phyloP scores from a whole-genome alignment of 2,329 filamentous ascomycete species.

The Ceratocystiopsis brevicomis region DNA sequence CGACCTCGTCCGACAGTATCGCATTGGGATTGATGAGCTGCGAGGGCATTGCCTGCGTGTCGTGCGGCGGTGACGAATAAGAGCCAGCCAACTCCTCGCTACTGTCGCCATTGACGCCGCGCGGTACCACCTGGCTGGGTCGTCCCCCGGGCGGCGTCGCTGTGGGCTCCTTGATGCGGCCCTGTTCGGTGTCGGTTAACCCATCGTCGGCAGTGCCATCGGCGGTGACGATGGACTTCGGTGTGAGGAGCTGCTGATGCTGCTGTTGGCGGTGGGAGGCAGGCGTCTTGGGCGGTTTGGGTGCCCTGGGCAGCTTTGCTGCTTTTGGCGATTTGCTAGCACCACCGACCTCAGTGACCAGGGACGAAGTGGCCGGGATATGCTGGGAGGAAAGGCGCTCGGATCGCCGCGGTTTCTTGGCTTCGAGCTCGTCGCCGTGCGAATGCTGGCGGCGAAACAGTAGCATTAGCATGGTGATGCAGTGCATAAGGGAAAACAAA shows the following conservation, averaged over 20 bases:
- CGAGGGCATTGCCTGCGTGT: conserved; percentile 56
- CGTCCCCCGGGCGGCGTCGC: conserved; percentile 47
- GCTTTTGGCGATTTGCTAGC: no score
- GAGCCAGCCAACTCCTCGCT: conserved; percentile 19
- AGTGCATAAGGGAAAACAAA: background rate
- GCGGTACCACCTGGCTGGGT: conserved; percentile 34
- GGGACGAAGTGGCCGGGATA: conserved; percentile 10
- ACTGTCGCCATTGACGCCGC: conserved; percentile 16
- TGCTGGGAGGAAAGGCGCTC: conserved; percentile 47
- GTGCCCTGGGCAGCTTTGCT: no score
- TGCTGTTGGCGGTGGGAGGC: conserved; percentile 1
- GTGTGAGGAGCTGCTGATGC: conserved; percentile 57
- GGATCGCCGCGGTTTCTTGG: conserved; percentile 72
- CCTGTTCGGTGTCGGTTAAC: conserved; percentile 10
- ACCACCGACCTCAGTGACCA: background rate
- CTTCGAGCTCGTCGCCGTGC: conserved; percentile 40
- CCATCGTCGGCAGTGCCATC: conserved; percentile 38
- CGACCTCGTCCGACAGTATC: conserved; percentile 59
- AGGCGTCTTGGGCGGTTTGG: no score
- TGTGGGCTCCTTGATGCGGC: conserved; percentile 47
- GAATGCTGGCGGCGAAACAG: conserved; percentile 34
- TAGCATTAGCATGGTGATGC: conserved; percentile 4
- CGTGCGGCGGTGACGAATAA: conserved; percentile 37
- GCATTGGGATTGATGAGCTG: conserved; percentile 61
- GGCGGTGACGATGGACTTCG: conserved; percentile 43